Evolutionary conservation across 176 grass and related monocot genomes (phyloP), one percentile per base, ranked within the genome.

Genomic region (Eragrostis nindensis): DNA sequence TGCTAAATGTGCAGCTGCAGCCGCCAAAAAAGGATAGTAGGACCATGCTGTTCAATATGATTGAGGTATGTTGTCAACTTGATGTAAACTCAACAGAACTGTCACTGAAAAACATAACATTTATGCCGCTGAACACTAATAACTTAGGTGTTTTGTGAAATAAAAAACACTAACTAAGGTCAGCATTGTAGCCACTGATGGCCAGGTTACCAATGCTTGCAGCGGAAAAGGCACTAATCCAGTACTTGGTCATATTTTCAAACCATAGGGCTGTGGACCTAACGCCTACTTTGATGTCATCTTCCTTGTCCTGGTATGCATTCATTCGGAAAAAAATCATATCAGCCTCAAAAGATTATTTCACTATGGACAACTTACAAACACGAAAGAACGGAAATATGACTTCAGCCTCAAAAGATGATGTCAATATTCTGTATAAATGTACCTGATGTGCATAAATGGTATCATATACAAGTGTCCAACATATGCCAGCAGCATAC

Each of bases 361-460:
- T n/a, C n/a, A n/a, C n/a, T n/a, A n/a, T n/a, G n/a, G n/a, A n/a
- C n/a, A n/a, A n/a, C n/a, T n/a, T n/a, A n/a, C n/a, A n/a, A n/a
- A n/a, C n/a, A n/a, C n/a, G n/a, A n/a, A n/a, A n/a, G n/a, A n/a
- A n/a, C n/a, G n/a, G n/a, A n/a, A n/a, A n/a, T n/a, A n/a, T n/a
- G n/a, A n/a, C n/a, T n/a, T n/a, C n/a, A n/a, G n/a, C n/a, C n/a
- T n/a, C n/a, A n/a, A n/a, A n/a, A n/a, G n/a, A n/a, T n/a, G n/a
- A n/a, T n/a, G n/a, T n/a, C n/a, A n/a, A n/a, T n/a, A n/a, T n/a
- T n/a, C n/a, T n/a, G n/a, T 16, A 5, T 17, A 27, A 5, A 6
- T 11, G 10, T 30, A 93, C 94, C 91, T 97, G 94, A 86, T 97
- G 94, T 56, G 94, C 94, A 62, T 97, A 97, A 80, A 97, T 97